Evolutionary conservation across 352 stramenopile species (phyloP).

Genomic region (Phytophthora litchii): DNA sequence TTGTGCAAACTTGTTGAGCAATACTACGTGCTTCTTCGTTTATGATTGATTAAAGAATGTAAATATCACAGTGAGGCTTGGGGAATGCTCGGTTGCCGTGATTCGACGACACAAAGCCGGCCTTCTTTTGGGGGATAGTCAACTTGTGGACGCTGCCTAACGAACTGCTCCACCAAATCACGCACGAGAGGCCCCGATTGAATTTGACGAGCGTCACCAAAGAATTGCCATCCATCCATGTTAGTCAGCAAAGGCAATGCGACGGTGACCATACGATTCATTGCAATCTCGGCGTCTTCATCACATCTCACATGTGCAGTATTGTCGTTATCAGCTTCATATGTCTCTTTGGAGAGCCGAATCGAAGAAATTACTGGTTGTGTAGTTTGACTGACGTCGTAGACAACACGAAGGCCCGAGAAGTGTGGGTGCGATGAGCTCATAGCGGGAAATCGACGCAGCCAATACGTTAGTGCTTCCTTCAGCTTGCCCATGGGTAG

Average conservation of each 20-base stretch:
- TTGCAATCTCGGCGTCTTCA: conserved; percentile 8
- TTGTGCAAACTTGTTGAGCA: too few species aligned
- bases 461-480: conserved; percentile 62
- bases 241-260: conserved; percentile 35
- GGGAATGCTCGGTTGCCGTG: conserved; percentile 2
- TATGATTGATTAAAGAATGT: too few species aligned
- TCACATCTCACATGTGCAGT: background rate
- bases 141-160: conserved; percentile 23
- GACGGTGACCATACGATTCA: conserved; percentile 31
- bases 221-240: conserved; percentile 43
- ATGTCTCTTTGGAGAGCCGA: conserved; percentile 24
- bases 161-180: conserved; percentile 39
- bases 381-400: conserved; percentile 29
- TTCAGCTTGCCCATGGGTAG: conserved; percentile 54
- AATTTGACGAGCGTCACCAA: conserved; percentile 26
- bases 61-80: conserved; percentile 22
- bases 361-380: conserved; percentile 41
- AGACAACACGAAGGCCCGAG: conserved; percentile 54
- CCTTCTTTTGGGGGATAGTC: conserved; percentile 30
- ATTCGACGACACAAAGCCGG: conserved; percentile 27
- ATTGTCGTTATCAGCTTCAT: conserved; percentile 11
- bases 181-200: conserved; percentile 34
- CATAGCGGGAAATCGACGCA: conserved; percentile 61
- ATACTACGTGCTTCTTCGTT: too few species aligned
- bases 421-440: conserved; percentile 81